A percentile compares a stretch with the other conserved stretches of the same genome.
These are phyloP conservation scores for Botrytis elliptica DNA, from an alignment of 2,329 filamentous ascomycete genomes.

Conservation along the genomic window DNA sequence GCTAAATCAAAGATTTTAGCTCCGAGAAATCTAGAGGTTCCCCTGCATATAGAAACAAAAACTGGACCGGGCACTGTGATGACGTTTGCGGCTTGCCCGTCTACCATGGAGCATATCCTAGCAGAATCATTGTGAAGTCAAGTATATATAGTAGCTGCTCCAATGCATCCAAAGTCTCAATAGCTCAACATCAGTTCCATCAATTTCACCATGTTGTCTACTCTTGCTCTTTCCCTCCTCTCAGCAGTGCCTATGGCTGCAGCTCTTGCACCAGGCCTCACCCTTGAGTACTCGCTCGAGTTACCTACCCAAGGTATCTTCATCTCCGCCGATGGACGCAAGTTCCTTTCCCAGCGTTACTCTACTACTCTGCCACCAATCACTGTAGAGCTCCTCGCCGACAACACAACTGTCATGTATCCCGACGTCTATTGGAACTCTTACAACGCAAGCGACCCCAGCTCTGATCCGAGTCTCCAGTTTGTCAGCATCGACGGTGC, in stretches of 20 bases:
- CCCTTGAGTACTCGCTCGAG: neutral
- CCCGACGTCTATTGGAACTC: neutral
- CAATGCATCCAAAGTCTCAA: neutral
- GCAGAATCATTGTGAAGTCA: neutral
- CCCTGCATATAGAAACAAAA: neutral
- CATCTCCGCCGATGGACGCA: slow-evolving; percentile 1
- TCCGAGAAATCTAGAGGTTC: neutral
- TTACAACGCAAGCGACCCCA: neutral
- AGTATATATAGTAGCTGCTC: neutral
- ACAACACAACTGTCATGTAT: neutral
- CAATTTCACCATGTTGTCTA: neutral
- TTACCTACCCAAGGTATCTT: slow-evolving; percentile 2
- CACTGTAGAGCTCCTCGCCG: neutral
- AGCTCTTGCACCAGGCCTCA: neutral
- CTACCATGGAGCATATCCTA: neutral
- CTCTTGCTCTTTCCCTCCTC: neutral
- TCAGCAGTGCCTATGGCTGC: neutral
- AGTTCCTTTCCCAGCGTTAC: neutral
- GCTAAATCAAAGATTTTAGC: neutral
- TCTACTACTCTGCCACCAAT: neutral
- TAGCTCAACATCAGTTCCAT: neutral
- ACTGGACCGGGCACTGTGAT: neutral
- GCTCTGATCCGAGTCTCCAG: neutral
- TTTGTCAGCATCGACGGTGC: neutral
- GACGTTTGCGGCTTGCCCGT: neutral